Evolutionary conservation across 2,329 filamentous ascomycete genomes (phyloP), one percentile per base, ranked within the genome.

Genomic region (Diaporthe vexans): DNA sequence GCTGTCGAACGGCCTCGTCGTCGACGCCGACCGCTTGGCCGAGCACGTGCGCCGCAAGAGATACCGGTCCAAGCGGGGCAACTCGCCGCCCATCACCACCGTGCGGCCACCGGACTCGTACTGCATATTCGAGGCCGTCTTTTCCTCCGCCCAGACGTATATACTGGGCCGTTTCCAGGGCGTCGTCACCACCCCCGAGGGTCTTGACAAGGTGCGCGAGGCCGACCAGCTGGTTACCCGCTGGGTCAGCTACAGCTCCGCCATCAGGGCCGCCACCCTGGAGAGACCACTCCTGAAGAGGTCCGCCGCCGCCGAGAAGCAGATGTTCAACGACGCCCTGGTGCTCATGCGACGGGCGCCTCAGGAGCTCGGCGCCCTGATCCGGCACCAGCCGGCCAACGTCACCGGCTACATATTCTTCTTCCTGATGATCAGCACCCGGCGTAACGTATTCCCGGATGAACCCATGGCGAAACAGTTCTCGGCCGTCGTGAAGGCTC

Each of bases 1-100:
- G 21, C 71, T 73, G 9, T 65, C 71, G 15, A 73, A 68, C 6
- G 71, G 71, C 26, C 71, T 68, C 37, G 21, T 68, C 37, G 71
- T 73, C 37, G 71, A 73, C 33, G 71, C 63, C 59, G 71, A 73
- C 59, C 48, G 71, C 10, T 33, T 73, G 40, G 71, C 71, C 21
- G 71, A 73, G 71, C 71, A 73, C n/a, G 52, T 73, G 46, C 61
- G 71, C 51, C 59, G 71, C 59, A 73, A 73, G 59, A 40, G 52
- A 37, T 65, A 65, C 37, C 58, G 71, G 21, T 37, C 63, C 1
- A 68, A 54, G 5, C 46, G 46, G 46, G 21, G 63, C n/a, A 26
- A 26, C 26, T 52, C 17, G 9, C 48, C 63, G 33, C 63, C 46
- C 15, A 61, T 63, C 63, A 68, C 48, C 3, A 37, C 63, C 29